Evolutionary conservation across 441 rosid species (phyloP).

Genomic region (Codiaeum variegatum): DNA sequence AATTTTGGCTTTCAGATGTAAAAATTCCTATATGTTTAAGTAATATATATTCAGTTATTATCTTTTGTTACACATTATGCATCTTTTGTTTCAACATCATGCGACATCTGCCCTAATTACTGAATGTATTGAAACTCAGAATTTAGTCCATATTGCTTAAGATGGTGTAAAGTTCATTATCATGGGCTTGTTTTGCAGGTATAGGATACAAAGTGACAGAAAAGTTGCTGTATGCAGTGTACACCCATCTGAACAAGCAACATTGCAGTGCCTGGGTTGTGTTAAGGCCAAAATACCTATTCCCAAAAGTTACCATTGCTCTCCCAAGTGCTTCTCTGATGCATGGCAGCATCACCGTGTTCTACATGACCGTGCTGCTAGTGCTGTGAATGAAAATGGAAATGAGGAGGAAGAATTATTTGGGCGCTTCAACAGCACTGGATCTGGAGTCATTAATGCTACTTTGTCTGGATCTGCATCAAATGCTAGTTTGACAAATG

Average conservation of each 20-base stretch:
- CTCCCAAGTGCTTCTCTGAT: conserved; percentile 90
- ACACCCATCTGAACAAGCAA: conserved; percentile 93
- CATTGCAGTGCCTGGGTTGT: conserved; percentile 91
- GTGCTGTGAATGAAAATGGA: conserved; percentile 77
- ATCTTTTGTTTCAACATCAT: conserved; percentile 2
- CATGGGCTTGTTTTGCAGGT: conserved; percentile 54
- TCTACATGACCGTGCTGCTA: conserved; percentile 93
- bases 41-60: conserved; percentile 9
- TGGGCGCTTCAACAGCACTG: conserved; percentile 73
- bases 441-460: conserved; percentile 49
- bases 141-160: neutral
- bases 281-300: conserved; percentile 82
- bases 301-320: conserved; percentile 89
- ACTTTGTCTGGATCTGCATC: conserved; percentile 68
- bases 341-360: conserved; percentile 99
- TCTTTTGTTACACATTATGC: neutral
- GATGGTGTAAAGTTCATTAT: conserved; percentile 5
- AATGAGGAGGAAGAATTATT: conserved; percentile 83
- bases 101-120: conserved; percentile 3
- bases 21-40: conserved; percentile 1
- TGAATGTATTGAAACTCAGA: neutral
- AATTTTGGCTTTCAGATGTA: neutral
- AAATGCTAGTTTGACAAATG: conserved; percentile 62
- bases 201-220: conserved; percentile 86
- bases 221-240: conserved; percentile 88